Evolutionary conservation across 768 basidiomycete genomes (phyloP).

Genomic region (Botryobasidium botryosum): DNA sequence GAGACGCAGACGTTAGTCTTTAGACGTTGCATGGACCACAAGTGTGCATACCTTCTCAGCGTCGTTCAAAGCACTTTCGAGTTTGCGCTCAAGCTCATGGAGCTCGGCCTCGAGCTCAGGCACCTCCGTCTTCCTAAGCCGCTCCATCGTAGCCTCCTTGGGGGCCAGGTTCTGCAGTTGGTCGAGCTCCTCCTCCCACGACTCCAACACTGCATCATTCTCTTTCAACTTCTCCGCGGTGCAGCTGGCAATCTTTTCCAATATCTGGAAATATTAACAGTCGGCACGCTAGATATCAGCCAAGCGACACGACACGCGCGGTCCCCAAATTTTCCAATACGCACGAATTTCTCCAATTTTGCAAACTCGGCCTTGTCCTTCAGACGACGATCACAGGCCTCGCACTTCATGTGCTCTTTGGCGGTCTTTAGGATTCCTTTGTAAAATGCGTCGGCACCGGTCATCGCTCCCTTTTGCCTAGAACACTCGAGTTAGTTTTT

Average conservation of each 20-base stretch:
- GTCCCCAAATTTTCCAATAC: slow-evolving; percentile 20
- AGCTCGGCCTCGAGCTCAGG: slow-evolving; percentile 48
- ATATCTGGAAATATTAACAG: slow-evolving; percentile 29
- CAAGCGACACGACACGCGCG: no score
- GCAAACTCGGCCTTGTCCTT: no score
- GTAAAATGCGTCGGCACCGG: slow-evolving; percentile 20
- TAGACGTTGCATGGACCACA: not conserved
- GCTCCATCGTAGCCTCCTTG: slow-evolving; percentile 33
- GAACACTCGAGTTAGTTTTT: not conserved
- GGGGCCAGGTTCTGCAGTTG: slow-evolving; percentile 44
- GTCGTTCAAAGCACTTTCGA: slow-evolving; percentile 32
- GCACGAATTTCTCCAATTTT: slow-evolving; percentile 49
- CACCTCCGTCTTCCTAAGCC: slow-evolving; percentile 43
- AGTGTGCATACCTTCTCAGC: slow-evolving; percentile 43
- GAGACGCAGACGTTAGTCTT: no score
- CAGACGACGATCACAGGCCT: slow-evolving; percentile 46
- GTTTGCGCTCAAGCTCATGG: slow-evolving; percentile 33
- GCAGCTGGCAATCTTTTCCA: slow-evolving; percentile 39
- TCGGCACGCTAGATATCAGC: not conserved
- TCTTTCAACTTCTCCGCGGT: slow-evolving; percentile 31
- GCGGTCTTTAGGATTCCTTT: slow-evolving; percentile 39
- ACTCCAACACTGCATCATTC: slow-evolving; percentile 29
- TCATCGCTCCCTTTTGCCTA: slow-evolving; percentile 13
- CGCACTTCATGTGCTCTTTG: slow-evolving; percentile 48
- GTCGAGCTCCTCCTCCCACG: slow-evolving; percentile 45